phyloP scores from a whole-genome alignment of 2,329 filamentous ascomycete genomes.

The Penicillium decumbens region DNA sequence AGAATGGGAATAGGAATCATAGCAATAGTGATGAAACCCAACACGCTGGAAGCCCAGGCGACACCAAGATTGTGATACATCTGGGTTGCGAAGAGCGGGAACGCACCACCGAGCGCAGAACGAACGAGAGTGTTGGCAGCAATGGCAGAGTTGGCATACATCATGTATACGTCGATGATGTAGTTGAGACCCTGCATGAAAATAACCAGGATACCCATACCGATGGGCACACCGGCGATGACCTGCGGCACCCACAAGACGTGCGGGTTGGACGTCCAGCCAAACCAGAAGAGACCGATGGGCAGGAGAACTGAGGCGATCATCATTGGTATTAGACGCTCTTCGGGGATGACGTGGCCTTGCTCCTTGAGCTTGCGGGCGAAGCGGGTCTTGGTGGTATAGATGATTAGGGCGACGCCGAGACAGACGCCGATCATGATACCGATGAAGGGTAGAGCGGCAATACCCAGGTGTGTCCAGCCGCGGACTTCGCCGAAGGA shows the following conservation, averaged over 20 bases:
- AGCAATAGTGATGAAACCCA: constrained; percentile 37
- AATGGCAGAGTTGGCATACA: constrained; percentile 40
- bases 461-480: constrained; percentile 35
- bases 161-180: constrained; percentile 41
- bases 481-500: constrained; percentile 38
- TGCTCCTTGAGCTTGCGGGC: constrained; percentile 32
- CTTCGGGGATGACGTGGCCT: constrained; percentile 38
- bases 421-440: constrained; percentile 34
- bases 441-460: constrained; percentile 37
- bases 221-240: constrained; percentile 43
- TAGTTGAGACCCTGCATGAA: constrained; percentile 45
- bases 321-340: constrained; percentile 47
- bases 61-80: constrained; percentile 40
- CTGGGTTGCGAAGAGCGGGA: constrained; percentile 32
- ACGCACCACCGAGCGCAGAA: constrained; percentile 32
- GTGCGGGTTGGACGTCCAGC: constrained; percentile 43
- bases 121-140: constrained; percentile 38
- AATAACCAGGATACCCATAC: constrained; percentile 42
- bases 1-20: constrained; percentile 48
- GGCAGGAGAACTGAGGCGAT: constrained; percentile 43
- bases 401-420: constrained; percentile 37
- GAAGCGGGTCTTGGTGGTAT: constrained; percentile 40
- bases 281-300: constrained; percentile 49
- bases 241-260: constrained; percentile 47
- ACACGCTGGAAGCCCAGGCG: constrained; percentile 38